Conservation (phyloP, 2,329 filamentous ascomycete genomes). For the Alternaria sp. region DNA sequence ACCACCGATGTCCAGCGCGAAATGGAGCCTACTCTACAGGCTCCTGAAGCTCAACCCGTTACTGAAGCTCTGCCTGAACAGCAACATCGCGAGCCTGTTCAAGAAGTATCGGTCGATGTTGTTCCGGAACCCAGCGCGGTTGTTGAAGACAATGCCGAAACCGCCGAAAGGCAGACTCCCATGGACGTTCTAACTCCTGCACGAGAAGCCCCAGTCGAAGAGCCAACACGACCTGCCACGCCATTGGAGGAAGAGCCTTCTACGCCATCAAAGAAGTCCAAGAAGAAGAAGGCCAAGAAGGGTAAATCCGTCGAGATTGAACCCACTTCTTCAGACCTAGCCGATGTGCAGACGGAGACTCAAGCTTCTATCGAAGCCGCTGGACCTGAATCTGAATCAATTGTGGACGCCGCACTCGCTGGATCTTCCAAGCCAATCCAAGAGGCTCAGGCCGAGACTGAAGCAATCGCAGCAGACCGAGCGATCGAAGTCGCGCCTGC, state of each 20-base stretch:
- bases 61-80: no score
- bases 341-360: not conserved
- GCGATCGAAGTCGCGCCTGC: not conserved
- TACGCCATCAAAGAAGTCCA: slow-evolving; percentile 50
- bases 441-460: not conserved
- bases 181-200: not conserved
- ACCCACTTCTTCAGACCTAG: not conserved
- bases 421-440: not conserved
- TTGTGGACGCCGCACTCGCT: not conserved
- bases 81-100: no score
- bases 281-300: slow-evolving; percentile 48
- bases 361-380: not conserved
- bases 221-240: slow-evolving; percentile 4
- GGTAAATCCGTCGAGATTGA: slow-evolving; percentile 12
- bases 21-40: no score
- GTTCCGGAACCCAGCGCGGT: no score
- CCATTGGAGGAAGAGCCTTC: slow-evolving; percentile 13
- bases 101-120: no score
- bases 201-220: slow-evolving; percentile 2
- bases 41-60: no score
- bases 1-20: not conserved
- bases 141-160: no score
- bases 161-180: not conserved
- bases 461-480: not conserved
- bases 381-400: not conserved